Evolutionary conservation across 495 filamentous ascomycete genomes (phyloP).

Genomic region (Penicillium turbatum): DNA sequence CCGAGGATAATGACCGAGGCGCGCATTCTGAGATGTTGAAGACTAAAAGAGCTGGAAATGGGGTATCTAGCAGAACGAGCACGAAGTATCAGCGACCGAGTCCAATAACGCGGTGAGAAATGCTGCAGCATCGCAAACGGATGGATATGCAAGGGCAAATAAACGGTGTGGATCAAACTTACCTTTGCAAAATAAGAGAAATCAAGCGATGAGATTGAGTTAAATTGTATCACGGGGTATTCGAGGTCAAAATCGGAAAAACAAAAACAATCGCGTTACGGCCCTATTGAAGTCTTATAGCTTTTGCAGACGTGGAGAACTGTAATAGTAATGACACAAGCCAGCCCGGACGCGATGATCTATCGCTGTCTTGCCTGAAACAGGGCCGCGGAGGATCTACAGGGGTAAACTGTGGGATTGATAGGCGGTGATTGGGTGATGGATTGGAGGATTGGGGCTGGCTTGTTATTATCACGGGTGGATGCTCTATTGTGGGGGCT

Average conservation of each 20-base stretch:
- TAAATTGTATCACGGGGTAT: neutral
- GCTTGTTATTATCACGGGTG: neutral
- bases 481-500: conserved; percentile 1
- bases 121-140: too few relatives aligned
- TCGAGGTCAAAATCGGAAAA: neutral
- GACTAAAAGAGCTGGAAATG: neutral
- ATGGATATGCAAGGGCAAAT: neutral
- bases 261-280: conserved; percentile 11
- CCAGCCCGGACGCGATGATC: conserved; percentile 7
- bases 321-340: conserved; percentile 1
- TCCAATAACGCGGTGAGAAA: neutral
- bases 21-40: conserved; percentile 13
- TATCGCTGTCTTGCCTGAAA: conserved; percentile 6
- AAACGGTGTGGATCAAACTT: neutral
- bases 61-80: neutral
- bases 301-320: conserved; percentile 3
- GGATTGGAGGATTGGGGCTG: neutral
- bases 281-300: conserved; percentile 20
- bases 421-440: conserved; percentile 3
- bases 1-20: conserved; percentile 14
- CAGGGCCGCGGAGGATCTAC: conserved; percentile 16
- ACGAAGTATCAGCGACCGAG: neutral
- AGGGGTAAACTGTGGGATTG: conserved; percentile 11
- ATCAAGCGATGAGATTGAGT: neutral
- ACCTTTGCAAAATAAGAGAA: neutral